phyloP scores from a whole-genome alignment of 2,329 filamentous ascomycete genomes.

The Malbranchea cinnamomea region DNA sequence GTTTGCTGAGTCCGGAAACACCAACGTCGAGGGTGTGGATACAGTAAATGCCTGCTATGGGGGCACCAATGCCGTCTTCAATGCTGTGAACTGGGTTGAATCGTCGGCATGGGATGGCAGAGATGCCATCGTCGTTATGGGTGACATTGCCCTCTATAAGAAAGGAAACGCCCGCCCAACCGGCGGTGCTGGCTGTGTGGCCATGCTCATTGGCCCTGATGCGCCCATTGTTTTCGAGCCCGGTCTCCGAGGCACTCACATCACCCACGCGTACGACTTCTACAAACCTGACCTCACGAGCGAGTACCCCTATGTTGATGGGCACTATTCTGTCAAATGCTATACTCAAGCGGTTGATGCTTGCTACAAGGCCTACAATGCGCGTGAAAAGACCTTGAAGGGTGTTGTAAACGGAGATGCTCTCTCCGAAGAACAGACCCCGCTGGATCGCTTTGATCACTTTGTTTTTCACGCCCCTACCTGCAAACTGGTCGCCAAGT shows the following conservation, averaged over 20 bases:
- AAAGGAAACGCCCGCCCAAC: slow-evolving; percentile 65
- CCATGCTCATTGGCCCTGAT: slow-evolving; percentile 59
- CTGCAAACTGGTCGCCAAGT: slow-evolving; percentile 79
- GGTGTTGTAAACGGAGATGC: slow-evolving; percentile 29
- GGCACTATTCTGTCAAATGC: slow-evolving; percentile 63
- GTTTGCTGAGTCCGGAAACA: slow-evolving; percentile 53
- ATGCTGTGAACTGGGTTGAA: slow-evolving; percentile 66
- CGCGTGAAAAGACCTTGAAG: slow-evolving; percentile 50
- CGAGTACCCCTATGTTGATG: slow-evolving; percentile 70
- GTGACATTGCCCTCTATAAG: slow-evolving; percentile 67
- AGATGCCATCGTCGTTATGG: slow-evolving; percentile 59
- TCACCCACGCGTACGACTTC: slow-evolving; percentile 72
- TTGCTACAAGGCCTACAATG: slow-evolving; percentile 67
- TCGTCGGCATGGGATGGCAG: slow-evolving; percentile 75
- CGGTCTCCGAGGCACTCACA: slow-evolving; percentile 60
- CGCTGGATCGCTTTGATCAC: slow-evolving; percentile 70
- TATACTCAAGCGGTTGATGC: slow-evolving; percentile 61
- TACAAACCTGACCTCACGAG: slow-evolving; percentile 72
- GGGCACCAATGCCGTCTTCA: slow-evolving; percentile 66
- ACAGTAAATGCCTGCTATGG: slow-evolving; percentile 71
- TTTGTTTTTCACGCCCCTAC: slow-evolving; percentile 70
- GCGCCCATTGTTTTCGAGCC: slow-evolving; percentile 59
- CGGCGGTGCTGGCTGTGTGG: slow-evolving; percentile 59
- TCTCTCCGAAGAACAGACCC: slow-evolving; percentile 38
- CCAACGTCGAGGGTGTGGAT: slow-evolving; percentile 64